A percentile compares a stretch with the other conserved stretches of the same genome.
These are phyloP conservation scores for Fraxinus cuspidata DNA, from an alignment of 257 asterid species.

Conservation along the genomic window DNA sequence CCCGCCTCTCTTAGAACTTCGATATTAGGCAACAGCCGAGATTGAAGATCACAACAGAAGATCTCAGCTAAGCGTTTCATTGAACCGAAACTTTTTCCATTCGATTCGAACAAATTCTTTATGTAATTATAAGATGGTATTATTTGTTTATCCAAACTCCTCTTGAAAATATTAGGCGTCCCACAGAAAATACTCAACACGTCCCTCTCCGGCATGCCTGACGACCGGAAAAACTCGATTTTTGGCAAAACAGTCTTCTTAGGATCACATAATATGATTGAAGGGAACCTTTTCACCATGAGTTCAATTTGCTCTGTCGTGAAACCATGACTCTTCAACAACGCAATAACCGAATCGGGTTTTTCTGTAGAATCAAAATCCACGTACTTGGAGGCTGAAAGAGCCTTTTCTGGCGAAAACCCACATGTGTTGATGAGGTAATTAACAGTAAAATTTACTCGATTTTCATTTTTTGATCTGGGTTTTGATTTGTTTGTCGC, in stretches of 20 bases:
- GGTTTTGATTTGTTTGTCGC: conserved; percentile 6
- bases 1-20: conserved; percentile 11
- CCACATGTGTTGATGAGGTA: conserved; percentile 29
- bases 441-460: conserved; percentile 13
- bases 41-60: not conserved
- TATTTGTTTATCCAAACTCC: conserved; percentile 27
- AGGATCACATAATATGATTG: conserved; percentile 11
- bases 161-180: conserved; percentile 10
- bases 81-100: not conserved
- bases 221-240: conserved; percentile 25
- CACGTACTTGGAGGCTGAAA: conserved; percentile 25
- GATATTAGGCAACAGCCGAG: not conserved
- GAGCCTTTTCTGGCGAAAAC: conserved; percentile 30
- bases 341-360: conserved; percentile 30
- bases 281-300: conserved; percentile 17
- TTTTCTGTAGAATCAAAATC: conserved; percentile 24
- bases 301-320: conserved; percentile 27
- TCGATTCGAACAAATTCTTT: conserved; percentile 15
- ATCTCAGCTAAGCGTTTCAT: not conserved
- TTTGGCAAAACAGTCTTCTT: conserved; percentile 31
- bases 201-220: conserved; percentile 28
- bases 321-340: conserved; percentile 29
- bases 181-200: conserved; percentile 14
- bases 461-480: not conserved
- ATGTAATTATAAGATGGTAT: conserved; percentile 30